Base-by-base conservation (phyloP, 2,329 filamentous ascomycete genomes). In the Knoxdaviesia capensis region DNA sequence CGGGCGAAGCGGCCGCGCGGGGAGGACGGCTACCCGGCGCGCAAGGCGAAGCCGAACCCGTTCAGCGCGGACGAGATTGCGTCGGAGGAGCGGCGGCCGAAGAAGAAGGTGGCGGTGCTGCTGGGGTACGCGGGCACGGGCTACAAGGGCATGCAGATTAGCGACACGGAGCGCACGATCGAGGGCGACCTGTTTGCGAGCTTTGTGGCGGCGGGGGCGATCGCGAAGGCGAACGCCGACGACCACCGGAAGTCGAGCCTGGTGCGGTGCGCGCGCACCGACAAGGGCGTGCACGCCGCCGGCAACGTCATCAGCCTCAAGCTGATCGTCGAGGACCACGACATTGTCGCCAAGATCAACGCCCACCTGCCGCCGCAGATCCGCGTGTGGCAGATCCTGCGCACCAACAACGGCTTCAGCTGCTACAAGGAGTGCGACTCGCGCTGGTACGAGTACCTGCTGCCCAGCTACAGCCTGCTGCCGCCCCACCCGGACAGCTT, bases 101-200 rank as follows among this genome's bases (percentile, higher is more conserved):
- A 98, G 69, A 78, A 83, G 59, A 98, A 98, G 65, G 88, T 94
- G 40, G 90, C 88, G 36, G 86, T 98, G 32, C 65, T 96, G 66
- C 78, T 98, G 51, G 90, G 90, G 10, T 98, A 98, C 59, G 86
- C 87, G 5, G 90, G 90, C 40, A 94, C 85, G 7, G 90, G 90
- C 10, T 98, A 98, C 66, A 87, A 85, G 62, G 90, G 90, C 53
- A 92, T 98, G 78, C 90, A 98, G 62, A 81, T 98, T 55, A 77
- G 79, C 57, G 68, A 68, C 51, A 63, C 76, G 48, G 77, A 94
- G 55, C 87, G 86, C 63, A 98, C 88, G 0, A 96, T 98, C 48
- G 90, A 98, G 62, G 83, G 88, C 37, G 90, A 98, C 52, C 66
- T 98, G 3, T 98, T 98, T 62, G 74, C 76, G 32, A 90, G 90